Evolutionary conservation across 1,284 basidiomycete genomes (phyloP).

Genomic region (Ganoderma resinaceum): DNA sequence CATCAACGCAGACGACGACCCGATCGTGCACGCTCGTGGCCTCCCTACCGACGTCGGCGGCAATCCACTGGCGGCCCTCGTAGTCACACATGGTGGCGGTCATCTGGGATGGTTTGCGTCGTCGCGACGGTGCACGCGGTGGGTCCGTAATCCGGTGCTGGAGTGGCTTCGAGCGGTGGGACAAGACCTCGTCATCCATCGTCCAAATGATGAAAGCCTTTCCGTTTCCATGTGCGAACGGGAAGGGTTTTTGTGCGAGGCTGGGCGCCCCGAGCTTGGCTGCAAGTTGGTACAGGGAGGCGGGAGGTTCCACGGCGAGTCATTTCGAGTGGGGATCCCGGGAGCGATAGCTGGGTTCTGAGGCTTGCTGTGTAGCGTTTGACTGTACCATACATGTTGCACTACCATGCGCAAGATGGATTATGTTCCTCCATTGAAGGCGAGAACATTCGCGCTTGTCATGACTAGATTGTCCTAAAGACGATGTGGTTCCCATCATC

Average conservation of each 20-base stretch:
- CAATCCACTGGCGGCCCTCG: constrained; percentile 54
- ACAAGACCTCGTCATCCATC: background rate
- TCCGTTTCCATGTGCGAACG: background rate
- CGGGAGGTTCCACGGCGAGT: background rate
- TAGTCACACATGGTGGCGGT: background rate
- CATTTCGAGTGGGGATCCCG: background rate
- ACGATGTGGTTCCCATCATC: too few species aligned
- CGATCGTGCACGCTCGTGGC: constrained; percentile 65
- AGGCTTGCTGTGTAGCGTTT: background rate
- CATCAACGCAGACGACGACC: constrained; percentile 92
- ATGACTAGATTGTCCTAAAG: too few species aligned
- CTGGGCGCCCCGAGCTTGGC: background rate
- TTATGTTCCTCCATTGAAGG: background rate
- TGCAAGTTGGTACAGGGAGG: background rate
- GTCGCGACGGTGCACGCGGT: background rate
- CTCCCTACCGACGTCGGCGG: constrained; percentile 64
- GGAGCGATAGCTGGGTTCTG: background rate
- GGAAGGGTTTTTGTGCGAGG: background rate
- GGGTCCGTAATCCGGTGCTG: background rate
- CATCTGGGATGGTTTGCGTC: background rate
- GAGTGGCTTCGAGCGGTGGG: background rate
- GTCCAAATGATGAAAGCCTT: background rate
- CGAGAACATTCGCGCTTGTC: too few species aligned
- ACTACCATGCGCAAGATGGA: background rate
- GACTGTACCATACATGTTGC: background rate